Conservation (phyloP, 2,329 filamentous ascomycete genomes). For the Cadophora malorum region DNA sequence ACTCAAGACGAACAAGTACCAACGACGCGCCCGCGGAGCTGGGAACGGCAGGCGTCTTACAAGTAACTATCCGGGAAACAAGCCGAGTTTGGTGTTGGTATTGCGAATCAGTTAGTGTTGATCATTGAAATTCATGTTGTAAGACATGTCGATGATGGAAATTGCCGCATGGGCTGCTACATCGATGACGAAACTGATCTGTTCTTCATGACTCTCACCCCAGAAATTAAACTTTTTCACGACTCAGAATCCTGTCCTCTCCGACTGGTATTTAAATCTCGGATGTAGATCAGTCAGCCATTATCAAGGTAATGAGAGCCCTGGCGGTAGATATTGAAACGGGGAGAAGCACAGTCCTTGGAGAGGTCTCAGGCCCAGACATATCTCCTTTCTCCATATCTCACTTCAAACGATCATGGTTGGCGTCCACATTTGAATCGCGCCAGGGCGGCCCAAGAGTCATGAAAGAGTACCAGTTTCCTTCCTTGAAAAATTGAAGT, state of each 20-base stretch:
- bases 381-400: slow-evolving; percentile 4
- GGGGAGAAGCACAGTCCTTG: slow-evolving; percentile 14
- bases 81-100: background rate
- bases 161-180: background rate
- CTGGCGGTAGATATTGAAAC: slow-evolving; percentile 8
- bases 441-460: background rate
- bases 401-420: background rate
- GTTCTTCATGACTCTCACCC: background rate
- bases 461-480: background rate
- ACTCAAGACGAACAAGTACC: background rate
- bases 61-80: slow-evolving; percentile 14
- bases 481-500: background rate
- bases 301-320: slow-evolving; percentile 6
- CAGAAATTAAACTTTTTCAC: background rate
- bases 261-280: background rate
- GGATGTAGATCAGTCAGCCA: slow-evolving; percentile 6
- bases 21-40: background rate
- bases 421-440: background rate
- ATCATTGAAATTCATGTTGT: background rate
- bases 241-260: slow-evolving; percentile 4
- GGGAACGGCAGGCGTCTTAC: slow-evolving; percentile 1
- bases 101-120: background rate
- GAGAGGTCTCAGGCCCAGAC: slow-evolving; percentile 15
- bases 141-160: background rate
- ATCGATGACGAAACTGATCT: background rate